Conservation (phyloP, 2,329 filamentous ascomycete species). For the Diaporthe sp. region DNA sequence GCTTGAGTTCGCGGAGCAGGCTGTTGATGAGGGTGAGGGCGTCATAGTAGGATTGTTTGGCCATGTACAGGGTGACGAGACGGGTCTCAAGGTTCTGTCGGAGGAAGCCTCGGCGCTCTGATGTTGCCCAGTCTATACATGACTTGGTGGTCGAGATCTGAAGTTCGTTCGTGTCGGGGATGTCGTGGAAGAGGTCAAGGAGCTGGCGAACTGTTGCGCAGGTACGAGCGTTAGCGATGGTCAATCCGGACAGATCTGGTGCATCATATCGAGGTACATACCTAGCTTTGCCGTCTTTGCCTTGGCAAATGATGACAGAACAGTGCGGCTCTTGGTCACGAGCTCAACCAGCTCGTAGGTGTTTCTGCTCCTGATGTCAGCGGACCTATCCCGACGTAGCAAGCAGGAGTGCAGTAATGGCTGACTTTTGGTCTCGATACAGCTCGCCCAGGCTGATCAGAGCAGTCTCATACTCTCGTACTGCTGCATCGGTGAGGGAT, state of each 20-base stretch:
- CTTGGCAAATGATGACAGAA: slow-evolving; percentile 96
- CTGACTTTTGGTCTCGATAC: slow-evolving; percentile 88
- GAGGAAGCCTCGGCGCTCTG: slow-evolving; percentile 93
- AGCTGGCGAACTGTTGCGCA: slow-evolving; percentile 84
- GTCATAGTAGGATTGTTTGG: slow-evolving; percentile 97
- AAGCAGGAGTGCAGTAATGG: slow-evolving; percentile 49
- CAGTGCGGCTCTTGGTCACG: slow-evolving; percentile 88
- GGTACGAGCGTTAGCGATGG: slow-evolving; percentile 18
- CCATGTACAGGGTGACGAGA: slow-evolving; percentile 93
- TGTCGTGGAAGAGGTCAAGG: slow-evolving; percentile 93
- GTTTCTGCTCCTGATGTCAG: slow-evolving; percentile 64
- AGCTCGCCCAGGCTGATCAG: slow-evolving; percentile 91
- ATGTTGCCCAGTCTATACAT: slow-evolving; percentile 99
- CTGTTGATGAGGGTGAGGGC: slow-evolving; percentile 96
- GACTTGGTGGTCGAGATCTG: slow-evolving; percentile 97
- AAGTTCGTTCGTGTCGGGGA: slow-evolving; percentile 93
- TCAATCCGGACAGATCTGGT: neutral
- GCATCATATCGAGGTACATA: slow-evolving; percentile 60
- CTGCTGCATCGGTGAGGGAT: slow-evolving; percentile 85
- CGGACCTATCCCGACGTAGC: slow-evolving; percentile 25
- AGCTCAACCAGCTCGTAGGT: slow-evolving; percentile 88
- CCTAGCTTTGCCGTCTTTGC: slow-evolving; percentile 98
- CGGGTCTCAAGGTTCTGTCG: slow-evolving; percentile 98
- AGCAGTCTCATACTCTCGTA: slow-evolving; percentile 92
- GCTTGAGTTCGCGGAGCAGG: slow-evolving; percentile 95